These are phyloP conservation scores for Wolfiporia cocos DNA, from an alignment of 1,284 basidiomycete genomes.

Conservation along the genomic window DNA sequence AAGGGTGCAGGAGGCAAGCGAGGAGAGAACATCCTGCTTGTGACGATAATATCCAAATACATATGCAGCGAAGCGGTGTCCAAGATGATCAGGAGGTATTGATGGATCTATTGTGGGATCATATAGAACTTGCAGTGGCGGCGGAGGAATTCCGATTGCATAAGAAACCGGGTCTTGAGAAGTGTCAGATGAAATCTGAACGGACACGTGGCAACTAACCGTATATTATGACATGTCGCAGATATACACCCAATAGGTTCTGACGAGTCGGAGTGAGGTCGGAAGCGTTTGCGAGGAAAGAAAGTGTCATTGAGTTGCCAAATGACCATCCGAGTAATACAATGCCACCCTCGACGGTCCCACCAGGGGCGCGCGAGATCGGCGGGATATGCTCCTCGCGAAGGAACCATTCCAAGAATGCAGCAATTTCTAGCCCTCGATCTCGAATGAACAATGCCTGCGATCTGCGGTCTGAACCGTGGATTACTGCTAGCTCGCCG, in stretches of 20 bases:
- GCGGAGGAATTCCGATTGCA: too few species aligned
- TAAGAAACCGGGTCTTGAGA: too few species aligned
- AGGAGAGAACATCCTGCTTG: too few species aligned
- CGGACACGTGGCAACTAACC: too few species aligned
- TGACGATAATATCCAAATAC: too few species aligned
- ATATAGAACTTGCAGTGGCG: too few species aligned
- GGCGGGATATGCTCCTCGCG: conserved; percentile 7
- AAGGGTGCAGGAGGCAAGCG: too few species aligned
- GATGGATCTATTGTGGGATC: too few species aligned
- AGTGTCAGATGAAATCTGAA: too few species aligned
- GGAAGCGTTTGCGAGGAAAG: conserved; percentile 9
- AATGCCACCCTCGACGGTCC: conserved; percentile 7
- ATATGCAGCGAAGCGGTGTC: too few species aligned
- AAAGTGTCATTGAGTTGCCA: conserved; percentile 5
- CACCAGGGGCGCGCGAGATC: not conserved
- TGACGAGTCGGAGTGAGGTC: conserved; percentile 2
- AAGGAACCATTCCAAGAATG: conserved; percentile 11
- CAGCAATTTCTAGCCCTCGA: conserved; percentile 6
- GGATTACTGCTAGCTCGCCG: conserved; percentile 1
- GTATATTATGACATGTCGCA: conserved; percentile 9
- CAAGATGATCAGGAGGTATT: too few species aligned
- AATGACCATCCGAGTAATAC: conserved; percentile 11
- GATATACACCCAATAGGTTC: conserved; percentile 3
- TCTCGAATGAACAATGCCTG: conserved; percentile 4
- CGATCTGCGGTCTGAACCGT: not conserved